phyloP scores from a whole-genome alignment of 2,329 filamentous ascomycete genomes.

The Sporothrix pseudoabietina region DNA sequence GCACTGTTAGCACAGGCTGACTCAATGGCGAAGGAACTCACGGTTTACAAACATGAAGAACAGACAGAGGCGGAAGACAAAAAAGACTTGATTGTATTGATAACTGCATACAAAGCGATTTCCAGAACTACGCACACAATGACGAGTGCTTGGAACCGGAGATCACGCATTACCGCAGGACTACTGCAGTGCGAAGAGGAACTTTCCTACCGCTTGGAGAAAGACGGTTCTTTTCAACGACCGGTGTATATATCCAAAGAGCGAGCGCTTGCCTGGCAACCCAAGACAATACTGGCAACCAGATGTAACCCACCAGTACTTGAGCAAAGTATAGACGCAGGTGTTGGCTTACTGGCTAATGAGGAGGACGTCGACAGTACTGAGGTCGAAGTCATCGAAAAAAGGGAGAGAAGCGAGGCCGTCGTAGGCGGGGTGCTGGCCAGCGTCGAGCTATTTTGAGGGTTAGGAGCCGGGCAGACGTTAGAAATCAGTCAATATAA shows the following conservation, averaged over 20 bases:
- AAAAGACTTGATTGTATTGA: constrained; percentile 38
- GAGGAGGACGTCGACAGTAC: constrained; percentile 92
- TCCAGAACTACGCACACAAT: constrained; percentile 10
- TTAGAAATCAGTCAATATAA: neutral
- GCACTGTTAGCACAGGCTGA: constrained; percentile 28
- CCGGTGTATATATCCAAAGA: neutral
- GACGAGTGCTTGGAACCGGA: neutral
- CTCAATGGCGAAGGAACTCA: neutral
- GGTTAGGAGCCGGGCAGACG: neutral
- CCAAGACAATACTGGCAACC: neutral
- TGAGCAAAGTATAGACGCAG: neutral
- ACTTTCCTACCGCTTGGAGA: neutral
- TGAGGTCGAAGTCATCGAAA: constrained; percentile 97
- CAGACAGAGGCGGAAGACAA: neutral
- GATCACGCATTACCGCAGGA: constrained; percentile 9
- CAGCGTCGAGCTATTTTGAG: constrained; percentile 78
- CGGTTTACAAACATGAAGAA: neutral
- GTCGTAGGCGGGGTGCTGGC: constrained; percentile 95
- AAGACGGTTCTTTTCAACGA: neutral
- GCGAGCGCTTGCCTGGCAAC: neutral
- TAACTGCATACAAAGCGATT: constrained; percentile 36
- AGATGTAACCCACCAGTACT: neutral
- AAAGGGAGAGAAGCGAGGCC: constrained; percentile 91
- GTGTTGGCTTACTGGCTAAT: constrained; percentile 90
- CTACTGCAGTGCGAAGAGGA: constrained; percentile 15